Conservation (phyloP, 1,284 basidiomycete genomes). For the Termitomyces sp. region DNA sequence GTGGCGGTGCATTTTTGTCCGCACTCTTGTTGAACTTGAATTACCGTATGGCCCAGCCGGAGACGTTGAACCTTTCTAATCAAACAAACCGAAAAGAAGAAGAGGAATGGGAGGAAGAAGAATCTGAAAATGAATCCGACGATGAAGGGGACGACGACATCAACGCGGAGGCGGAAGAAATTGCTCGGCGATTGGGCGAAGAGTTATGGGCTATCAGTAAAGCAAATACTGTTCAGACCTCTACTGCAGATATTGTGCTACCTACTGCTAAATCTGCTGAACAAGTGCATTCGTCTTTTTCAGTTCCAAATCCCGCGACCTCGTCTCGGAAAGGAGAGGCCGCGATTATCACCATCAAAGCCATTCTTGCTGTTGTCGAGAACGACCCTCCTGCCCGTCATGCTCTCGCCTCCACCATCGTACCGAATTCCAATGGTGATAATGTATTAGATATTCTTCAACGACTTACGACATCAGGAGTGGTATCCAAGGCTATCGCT, state of each 20-base stretch:
- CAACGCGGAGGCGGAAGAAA: constrained; percentile 68
- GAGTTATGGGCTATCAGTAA: constrained; percentile 68
- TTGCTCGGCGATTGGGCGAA: constrained; percentile 61
- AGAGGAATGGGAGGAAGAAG: constrained; percentile 30
- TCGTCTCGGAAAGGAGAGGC: constrained; percentile 43
- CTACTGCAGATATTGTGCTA: constrained; percentile 19
- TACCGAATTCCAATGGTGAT: constrained; percentile 41
- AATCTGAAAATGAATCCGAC: constrained; percentile 38
- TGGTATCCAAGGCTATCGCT: constrained; percentile 47
- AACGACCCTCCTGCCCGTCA: constrained; percentile 50
- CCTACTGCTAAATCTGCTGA: neutral
- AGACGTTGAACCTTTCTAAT: constrained; percentile 1
- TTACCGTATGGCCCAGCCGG: constrained; percentile 8
- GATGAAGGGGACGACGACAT: constrained; percentile 57
- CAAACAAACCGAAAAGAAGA: constrained; percentile 21
- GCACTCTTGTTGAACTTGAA: neutral
- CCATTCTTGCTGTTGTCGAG: constrained; percentile 51
- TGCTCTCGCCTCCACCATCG: constrained; percentile 41
- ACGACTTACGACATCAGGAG: constrained; percentile 40
- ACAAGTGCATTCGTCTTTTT: constrained; percentile 5
- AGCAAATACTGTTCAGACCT: constrained; percentile 43
- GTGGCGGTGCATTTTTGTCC: constrained; percentile 14
- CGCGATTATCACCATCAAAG: constrained; percentile 53
- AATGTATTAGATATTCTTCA: constrained; percentile 53
- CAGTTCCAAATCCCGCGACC: neutral